phyloP scores from a whole-genome alignment of 768 basidiomycete genomes.

The Tricholoma terreum region DNA sequence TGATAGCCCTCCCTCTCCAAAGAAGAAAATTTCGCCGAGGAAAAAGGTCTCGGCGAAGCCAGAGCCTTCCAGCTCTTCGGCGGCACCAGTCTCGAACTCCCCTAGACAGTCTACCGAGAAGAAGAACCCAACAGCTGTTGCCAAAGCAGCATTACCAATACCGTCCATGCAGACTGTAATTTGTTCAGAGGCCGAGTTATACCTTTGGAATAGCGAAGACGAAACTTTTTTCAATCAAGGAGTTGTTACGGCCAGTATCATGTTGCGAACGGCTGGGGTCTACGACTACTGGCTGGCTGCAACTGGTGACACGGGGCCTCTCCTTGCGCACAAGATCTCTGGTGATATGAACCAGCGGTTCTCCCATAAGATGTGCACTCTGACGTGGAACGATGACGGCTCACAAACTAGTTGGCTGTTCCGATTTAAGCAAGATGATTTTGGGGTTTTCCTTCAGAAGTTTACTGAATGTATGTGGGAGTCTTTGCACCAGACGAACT shows the following conservation, averaged over 20 bases:
- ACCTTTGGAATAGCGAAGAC: constrained; percentile 54
- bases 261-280: constrained; percentile 38
- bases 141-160: constrained; percentile 9
- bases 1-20: constrained; percentile 35
- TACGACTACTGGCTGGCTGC: constrained; percentile 64
- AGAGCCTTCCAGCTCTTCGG: constrained; percentile 13
- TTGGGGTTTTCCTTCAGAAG: constrained; percentile 52
- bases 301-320: constrained; percentile 43
- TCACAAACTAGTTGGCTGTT: constrained; percentile 80
- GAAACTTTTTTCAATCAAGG: constrained; percentile 53
- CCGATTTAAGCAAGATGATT: constrained; percentile 60
- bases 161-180: constrained; percentile 30
- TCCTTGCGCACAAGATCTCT: constrained; percentile 60
- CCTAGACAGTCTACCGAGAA: background rate
- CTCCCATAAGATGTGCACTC: constrained; percentile 57
- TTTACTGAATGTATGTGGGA: constrained; percentile 83
- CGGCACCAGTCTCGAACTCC: constrained; percentile 4
- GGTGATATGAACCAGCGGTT: constrained; percentile 72
- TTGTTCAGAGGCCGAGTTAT: constrained; percentile 52
- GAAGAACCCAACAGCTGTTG: background rate
- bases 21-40: constrained; percentile 27
- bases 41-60: constrained; percentile 28
- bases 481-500: constrained; percentile 64
- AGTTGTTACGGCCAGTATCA: constrained; percentile 52
- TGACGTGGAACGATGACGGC: constrained; percentile 84